phyloP scores from a whole-genome alignment of 305 asterid genomes.

The Fraxinus dipetala region DNA sequence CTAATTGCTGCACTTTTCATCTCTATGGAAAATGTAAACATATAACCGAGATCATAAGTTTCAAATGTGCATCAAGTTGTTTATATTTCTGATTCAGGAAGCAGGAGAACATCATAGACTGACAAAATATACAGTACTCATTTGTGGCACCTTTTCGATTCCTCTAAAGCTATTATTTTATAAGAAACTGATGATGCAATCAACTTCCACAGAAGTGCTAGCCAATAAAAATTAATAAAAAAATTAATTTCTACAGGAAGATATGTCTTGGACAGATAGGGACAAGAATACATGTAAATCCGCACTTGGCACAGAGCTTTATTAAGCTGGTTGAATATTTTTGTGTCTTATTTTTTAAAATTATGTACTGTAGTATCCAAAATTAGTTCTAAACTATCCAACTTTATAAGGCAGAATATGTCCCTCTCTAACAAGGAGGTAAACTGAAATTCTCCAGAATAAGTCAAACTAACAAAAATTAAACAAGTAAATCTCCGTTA shows the following conservation, averaged over 20 bases:
- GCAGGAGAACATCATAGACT: not conserved
- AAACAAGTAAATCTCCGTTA: not conserved
- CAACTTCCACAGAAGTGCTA: not conserved
- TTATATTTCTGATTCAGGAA: not conserved
- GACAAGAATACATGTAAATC: not conserved
- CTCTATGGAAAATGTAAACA: not conserved
- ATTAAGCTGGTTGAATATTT: not conserved
- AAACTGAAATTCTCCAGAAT: not conserved
- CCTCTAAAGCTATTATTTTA: not conserved
- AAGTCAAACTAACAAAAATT: not conserved
- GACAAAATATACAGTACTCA: not conserved
- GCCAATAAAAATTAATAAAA: not conserved
- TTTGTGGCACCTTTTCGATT: not conserved
- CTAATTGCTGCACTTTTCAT: not conserved
- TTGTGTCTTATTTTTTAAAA: not conserved
- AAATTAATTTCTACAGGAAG: not conserved
- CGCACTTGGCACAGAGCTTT: not conserved
- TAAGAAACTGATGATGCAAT: not conserved
- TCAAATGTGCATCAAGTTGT: not conserved
- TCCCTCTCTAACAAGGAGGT: not conserved
- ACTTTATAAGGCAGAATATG: not conserved
- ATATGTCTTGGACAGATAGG: not conserved
- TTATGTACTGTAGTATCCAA: not conserved
- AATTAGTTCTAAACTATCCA: not conserved
- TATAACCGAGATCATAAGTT: not conserved